Conservation (phyloP, 2,329 filamentous ascomycete genomes). For the Plenodomus lindquistii region DNA sequence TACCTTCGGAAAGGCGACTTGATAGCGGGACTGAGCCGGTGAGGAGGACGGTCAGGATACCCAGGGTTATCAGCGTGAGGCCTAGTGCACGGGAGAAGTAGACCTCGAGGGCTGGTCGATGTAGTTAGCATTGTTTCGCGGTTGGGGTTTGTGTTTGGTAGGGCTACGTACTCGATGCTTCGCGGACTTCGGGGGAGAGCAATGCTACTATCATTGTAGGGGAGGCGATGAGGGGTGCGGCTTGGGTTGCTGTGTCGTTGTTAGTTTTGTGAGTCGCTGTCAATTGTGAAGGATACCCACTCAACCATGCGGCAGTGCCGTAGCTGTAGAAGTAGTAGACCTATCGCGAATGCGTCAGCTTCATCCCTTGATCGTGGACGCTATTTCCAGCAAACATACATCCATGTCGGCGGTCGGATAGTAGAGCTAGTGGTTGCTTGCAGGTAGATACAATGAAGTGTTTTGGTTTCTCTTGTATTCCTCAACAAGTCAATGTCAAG, state of each 20-base stretch:
- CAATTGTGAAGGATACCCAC: constrained; percentile 13
- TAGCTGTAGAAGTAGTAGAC: constrained; percentile 51
- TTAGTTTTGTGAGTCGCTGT: constrained; percentile 7
- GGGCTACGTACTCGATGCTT: constrained; percentile 55
- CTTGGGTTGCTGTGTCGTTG: constrained; percentile 41
- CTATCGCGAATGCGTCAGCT: constrained; percentile 30
- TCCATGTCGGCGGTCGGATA: constrained; percentile 3
- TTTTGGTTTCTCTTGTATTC: background rate
- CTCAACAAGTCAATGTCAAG: background rate
- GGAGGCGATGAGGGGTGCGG: constrained; percentile 59
- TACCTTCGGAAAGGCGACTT: constrained; percentile 48
- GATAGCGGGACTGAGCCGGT: constrained; percentile 71
- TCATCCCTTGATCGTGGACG: background rate
- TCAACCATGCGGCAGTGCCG: constrained; percentile 49
- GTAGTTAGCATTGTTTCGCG: constrained; percentile 1
- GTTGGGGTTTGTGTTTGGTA: background rate
- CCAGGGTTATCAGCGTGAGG: constrained; percentile 67
- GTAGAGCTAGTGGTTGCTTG: background rate
- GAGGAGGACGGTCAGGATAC: constrained; percentile 66
- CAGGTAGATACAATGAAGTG: background rate
- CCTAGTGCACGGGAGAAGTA: constrained; percentile 76
- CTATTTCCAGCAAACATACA: constrained; percentile 1
- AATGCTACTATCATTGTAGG: constrained; percentile 66
- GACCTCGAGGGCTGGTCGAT: constrained; percentile 60
- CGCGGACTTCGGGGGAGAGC: constrained; percentile 60